phyloP scores from a whole-genome alignment of 306 rosid species.

The Sechiopsis laciniata region DNA sequence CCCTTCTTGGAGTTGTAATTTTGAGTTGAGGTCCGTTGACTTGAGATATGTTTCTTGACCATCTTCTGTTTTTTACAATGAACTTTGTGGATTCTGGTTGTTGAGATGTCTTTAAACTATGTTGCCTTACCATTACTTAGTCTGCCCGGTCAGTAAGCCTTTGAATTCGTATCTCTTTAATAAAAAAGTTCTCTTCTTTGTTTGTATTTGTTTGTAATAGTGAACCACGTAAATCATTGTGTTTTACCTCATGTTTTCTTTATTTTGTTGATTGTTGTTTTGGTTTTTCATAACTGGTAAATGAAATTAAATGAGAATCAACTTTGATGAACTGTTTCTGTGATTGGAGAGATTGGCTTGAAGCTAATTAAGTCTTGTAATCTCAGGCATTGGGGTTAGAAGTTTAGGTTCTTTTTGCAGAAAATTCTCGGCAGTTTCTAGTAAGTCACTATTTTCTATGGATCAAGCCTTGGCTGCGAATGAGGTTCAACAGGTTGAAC shows the following conservation, averaged over 20 bases:
- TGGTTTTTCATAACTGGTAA: too few relatives aligned
- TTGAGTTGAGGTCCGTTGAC: not conserved
- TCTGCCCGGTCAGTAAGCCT: too few relatives aligned
- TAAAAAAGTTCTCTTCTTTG: too few relatives aligned
- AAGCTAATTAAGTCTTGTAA: not conserved
- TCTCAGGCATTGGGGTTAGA: conserved; percentile 25
- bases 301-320: not conserved
- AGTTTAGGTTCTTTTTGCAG: conserved; percentile 17
- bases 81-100: not conserved
- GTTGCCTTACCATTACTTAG: too few relatives aligned
- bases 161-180: too few relatives aligned
- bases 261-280: too few relatives aligned
- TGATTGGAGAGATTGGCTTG: not conserved
- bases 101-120: too few relatives aligned
- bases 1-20: not conserved
- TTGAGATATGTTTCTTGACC: too few relatives aligned
- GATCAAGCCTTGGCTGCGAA: conserved; percentile 27
- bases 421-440: conserved; percentile 27
- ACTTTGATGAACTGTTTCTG: not conserved
- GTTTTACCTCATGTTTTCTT: too few relatives aligned
- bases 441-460: conserved; percentile 26
- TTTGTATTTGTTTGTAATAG: too few relatives aligned
- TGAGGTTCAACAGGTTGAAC: conserved; percentile 36
- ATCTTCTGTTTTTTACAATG: too few relatives aligned
- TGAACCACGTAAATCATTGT: too few relatives aligned